phyloP scores from a whole-genome alignment of 2,329 filamentous ascomycete genomes.

The Colletotrichum sp. region DNA sequence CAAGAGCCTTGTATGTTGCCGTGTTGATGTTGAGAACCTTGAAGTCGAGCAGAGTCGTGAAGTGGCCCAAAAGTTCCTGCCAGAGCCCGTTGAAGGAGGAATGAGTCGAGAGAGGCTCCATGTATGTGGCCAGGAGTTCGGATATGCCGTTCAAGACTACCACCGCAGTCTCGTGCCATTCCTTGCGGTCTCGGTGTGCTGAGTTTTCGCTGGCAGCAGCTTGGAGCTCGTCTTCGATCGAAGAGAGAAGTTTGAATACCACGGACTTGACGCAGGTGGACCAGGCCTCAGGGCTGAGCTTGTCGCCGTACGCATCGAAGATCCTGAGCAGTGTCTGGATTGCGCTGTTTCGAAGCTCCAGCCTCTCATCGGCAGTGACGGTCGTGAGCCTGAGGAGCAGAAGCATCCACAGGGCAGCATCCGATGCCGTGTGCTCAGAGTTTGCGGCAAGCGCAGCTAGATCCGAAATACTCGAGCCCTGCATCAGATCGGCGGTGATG shows the following conservation, averaged over 20 bases:
- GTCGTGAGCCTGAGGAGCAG: slow-evolving; percentile 73
- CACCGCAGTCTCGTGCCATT: slow-evolving; percentile 78
- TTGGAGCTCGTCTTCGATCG: slow-evolving; percentile 65
- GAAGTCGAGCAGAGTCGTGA: slow-evolving; percentile 68
- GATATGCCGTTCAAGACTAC: slow-evolving; percentile 77
- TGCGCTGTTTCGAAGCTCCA: slow-evolving; percentile 84
- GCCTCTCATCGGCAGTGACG: slow-evolving; percentile 72
- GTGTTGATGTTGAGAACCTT: slow-evolving; percentile 73
- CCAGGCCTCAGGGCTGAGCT: slow-evolving; percentile 80
- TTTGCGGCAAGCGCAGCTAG: slow-evolving; percentile 63
- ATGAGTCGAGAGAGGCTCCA: slow-evolving; percentile 72
- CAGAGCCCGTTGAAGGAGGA: slow-evolving; percentile 75
- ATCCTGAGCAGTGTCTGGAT: slow-evolving; percentile 91
- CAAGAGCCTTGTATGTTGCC: slow-evolving; percentile 71
- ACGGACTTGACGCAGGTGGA: slow-evolving; percentile 81
- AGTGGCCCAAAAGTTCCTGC: slow-evolving; percentile 73
- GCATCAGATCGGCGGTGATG: slow-evolving; percentile 62
- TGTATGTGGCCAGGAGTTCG: slow-evolving; percentile 75
- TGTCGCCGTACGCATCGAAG: slow-evolving; percentile 88
- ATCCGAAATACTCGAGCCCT: slow-evolving; percentile 54
- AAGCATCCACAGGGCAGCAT: slow-evolving; percentile 79
- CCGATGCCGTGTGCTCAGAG: slow-evolving; percentile 63
- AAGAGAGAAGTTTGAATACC: slow-evolving; percentile 77
- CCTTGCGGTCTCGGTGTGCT: slow-evolving; percentile 43
- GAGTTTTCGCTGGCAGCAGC: slow-evolving; percentile 38